A percentile compares a stretch with the other conserved stretches of the same genome.
Conservation (phyloP, 768 basidiomycete genomes). For the Tricholoma sp. region DNA sequence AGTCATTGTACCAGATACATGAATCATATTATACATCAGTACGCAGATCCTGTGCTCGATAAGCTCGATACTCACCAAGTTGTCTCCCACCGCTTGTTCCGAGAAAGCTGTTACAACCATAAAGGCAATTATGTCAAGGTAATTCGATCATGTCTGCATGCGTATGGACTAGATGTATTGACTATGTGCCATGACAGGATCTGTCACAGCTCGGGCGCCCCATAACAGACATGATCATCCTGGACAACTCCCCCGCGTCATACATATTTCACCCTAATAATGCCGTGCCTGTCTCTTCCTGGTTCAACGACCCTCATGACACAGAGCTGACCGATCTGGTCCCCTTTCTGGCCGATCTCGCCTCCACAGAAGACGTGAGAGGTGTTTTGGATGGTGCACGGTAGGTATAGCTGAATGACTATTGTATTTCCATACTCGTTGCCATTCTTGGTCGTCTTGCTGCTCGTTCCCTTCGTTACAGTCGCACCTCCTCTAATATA, state of each 20-base stretch:
- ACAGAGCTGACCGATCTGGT: constrained; percentile 95
- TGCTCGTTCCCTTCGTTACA: constrained; percentile 17
- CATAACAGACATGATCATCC: constrained; percentile 90
- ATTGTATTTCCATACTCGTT: constrained; percentile 2
- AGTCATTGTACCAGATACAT: neutral
- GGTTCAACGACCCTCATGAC: constrained; percentile 99
- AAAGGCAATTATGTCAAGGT: constrained; percentile 99
- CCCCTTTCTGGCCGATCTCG: constrained; percentile 89
- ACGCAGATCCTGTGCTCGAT: constrained; percentile 97
- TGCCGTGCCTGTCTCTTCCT: constrained; percentile 97
- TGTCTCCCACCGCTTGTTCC: constrained; percentile 90
- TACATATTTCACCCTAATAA: constrained; percentile 99
- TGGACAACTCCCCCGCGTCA: constrained; percentile 98
- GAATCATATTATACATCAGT: constrained; percentile 47
- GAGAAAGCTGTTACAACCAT: constrained; percentile 99
- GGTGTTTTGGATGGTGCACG: constrained; percentile 86
- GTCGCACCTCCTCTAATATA: constrained; percentile 19
- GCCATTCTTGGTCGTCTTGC: constrained; percentile 12
- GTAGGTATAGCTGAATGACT: constrained; percentile 19
- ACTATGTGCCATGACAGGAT: constrained; percentile 49
- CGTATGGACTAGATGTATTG: neutral
- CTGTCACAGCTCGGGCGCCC: constrained; percentile 95
- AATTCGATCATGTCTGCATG: constrained; percentile 9
- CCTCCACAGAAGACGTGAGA: constrained; percentile 81
- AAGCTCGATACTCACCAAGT: constrained; percentile 92